These are phyloP conservation scores for Vanrija pseudolonga DNA, from an alignment of 1,284 basidiomycete species.

Conservation along the genomic window DNA sequence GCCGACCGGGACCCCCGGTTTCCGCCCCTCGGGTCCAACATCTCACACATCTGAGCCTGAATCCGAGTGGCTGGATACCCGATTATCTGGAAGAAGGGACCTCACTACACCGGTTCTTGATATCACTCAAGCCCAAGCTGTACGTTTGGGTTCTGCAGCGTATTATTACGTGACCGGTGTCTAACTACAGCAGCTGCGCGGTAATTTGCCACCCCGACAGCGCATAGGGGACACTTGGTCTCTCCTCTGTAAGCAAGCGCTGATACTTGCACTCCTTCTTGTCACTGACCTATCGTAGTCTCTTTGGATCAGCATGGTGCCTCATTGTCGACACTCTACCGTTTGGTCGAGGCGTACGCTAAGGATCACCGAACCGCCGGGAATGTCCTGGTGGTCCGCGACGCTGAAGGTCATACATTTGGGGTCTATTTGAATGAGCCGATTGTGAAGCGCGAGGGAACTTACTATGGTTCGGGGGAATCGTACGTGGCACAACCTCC, in stretches of 20 bases:
- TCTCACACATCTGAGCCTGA: slow-evolving; percentile 23
- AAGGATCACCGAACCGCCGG: slow-evolving; percentile 47
- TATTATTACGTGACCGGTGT: background rate
- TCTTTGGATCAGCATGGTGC: slow-evolving; percentile 94
- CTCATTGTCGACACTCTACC: slow-evolving; percentile 81
- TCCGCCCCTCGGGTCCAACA: slow-evolving; percentile 36
- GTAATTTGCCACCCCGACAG: slow-evolving; percentile 71
- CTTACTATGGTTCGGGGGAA: slow-evolving; percentile 79
- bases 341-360: slow-evolving; percentile 54
- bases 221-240: slow-evolving; percentile 77
- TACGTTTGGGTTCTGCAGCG: background rate
- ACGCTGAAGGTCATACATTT: slow-evolving; percentile 62
- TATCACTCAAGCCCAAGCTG: slow-evolving; percentile 6
- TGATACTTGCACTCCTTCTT: background rate
- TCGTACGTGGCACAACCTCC: slow-evolving; percentile 53
- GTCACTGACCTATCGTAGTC: slow-evolving; percentile 28
- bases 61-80: slow-evolving; percentile 41
- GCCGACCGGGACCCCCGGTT: slow-evolving; percentile 74
- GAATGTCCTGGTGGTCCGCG: slow-evolving; percentile 60
- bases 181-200: slow-evolving; percentile 57
- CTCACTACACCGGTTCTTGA: slow-evolving; percentile 58
- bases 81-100: slow-evolving; percentile 56
- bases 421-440: slow-evolving; percentile 79
- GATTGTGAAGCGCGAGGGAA: slow-evolving; percentile 57
- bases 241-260: slow-evolving; percentile 61